Conservation (phyloP, 306 rosid species). For the Quillaja saponaria region DNA sequence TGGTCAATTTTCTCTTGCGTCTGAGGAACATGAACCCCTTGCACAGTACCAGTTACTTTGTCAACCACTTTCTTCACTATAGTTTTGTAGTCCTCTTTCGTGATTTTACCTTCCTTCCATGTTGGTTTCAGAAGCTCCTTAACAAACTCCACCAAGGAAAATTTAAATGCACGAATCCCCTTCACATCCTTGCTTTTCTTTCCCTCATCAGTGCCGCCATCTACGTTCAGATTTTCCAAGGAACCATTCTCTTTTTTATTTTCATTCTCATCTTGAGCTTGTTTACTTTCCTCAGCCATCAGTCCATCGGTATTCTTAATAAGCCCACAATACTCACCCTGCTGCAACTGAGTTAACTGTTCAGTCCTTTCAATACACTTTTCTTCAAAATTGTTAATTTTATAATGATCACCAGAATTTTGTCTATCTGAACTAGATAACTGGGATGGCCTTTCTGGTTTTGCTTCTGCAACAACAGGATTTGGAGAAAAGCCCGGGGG, state of each 20-base stretch:
- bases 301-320: constrained; percentile 41
- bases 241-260: constrained; percentile 43
- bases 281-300: constrained; percentile 41
- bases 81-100: constrained; percentile 82
- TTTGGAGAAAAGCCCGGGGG: constrained; percentile 35
- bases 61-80: constrained; percentile 94
- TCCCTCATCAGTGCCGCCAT: constrained; percentile 55
- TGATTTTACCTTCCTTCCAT: constrained; percentile 89
- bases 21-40: constrained; percentile 71
- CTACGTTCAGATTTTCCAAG: constrained; percentile 49
- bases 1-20: constrained; percentile 88
- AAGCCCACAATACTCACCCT: constrained; percentile 35
- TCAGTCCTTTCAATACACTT: constrained; percentile 38
- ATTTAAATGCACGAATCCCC: constrained; percentile 78
- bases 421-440: constrained; percentile 42
- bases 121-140: constrained; percentile 92
- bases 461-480: constrained; percentile 27
- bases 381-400: constrained; percentile 40
- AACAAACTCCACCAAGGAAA: constrained; percentile 78
- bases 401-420: constrained; percentile 37
- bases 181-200: constrained; percentile 77
- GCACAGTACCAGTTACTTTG: constrained; percentile 75
- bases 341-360: constrained; percentile 39
- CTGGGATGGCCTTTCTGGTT: constrained; percentile 35
- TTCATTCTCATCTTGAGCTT: constrained; percentile 33